phyloP scores from a whole-genome alignment of 768 basidiomycete species.

The Pleurotus pulmonarius region DNA sequence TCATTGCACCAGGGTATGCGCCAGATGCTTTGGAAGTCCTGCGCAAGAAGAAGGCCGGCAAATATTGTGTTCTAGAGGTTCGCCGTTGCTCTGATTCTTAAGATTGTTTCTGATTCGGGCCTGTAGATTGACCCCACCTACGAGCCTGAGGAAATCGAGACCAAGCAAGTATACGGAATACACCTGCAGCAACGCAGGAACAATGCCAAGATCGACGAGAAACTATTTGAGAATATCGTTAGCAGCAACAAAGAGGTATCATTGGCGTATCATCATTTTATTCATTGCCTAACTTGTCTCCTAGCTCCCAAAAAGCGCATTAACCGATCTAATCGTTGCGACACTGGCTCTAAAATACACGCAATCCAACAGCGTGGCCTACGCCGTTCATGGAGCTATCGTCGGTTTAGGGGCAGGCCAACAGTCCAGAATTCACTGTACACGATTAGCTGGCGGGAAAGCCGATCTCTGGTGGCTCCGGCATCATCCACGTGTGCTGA shows the following conservation, averaged over 20 bases:
- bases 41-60: conserved; percentile 95
- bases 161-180: conserved; percentile 93
- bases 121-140: conserved; percentile 85
- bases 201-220: conserved; percentile 78
- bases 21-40: conserved; percentile 86
- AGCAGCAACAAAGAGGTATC: conserved; percentile 79
- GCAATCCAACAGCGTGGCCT: conserved; percentile 98
- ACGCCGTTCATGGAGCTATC: conserved; percentile 87
- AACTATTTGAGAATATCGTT: conserved; percentile 85
- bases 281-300: neutral
- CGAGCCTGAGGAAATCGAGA: conserved; percentile 77
- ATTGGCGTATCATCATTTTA: no score
- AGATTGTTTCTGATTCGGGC: neutral
- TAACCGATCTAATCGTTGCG: conserved; percentile 93
- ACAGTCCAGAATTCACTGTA: conserved; percentile 99
- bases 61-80: conserved; percentile 96
- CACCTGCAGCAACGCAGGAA: conserved; percentile 88
- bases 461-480: conserved; percentile 99
- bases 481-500: conserved; percentile 91
- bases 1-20: conserved; percentile 93
- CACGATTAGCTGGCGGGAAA: conserved; percentile 93
- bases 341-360: conserved; percentile 98
- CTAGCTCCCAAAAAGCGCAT: conserved; percentile 71
- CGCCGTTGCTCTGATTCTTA: neutral
- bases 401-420: conserved; percentile 97